Base-by-base conservation (phyloP, 768 basidiomycete species). In the Trametes meyenii region DNA sequence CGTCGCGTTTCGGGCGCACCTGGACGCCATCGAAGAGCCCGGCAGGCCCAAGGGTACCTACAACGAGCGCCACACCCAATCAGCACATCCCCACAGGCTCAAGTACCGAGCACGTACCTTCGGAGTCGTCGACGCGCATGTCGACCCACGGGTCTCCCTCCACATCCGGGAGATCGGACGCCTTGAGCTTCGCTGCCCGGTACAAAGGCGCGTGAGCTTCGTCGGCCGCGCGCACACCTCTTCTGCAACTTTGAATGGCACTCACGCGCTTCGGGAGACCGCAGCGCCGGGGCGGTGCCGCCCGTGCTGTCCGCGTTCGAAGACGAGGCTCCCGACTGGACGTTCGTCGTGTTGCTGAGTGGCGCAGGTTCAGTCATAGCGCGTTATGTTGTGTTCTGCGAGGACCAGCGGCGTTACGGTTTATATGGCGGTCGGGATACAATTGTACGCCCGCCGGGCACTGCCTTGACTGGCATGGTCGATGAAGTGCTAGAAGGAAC, bases 161-260 rank as follows among this genome's bases (percentile, higher is more conserved):
- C 45, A 70, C 59, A 23, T 69, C 71, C 24, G 71, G 71, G 14
- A 72, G 63, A 24, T 69, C 63, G 6, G 64, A 49, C 12, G 66
- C 57, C 52, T 67, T 63, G 14, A 67, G 51, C 55, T 62, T 67
- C 38, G 71, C 70, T 72, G 63, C 58, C 35, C 50, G 26, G 49
- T 17, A 29, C 50, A 24, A 14, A 26, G 5, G 43, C 50, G 52
- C 56, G 60, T 62, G 55, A 61, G 55, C 29, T 33, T 17, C 7
- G 48, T 49, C 39, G 23, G 24, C 35, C 17, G 44, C 33, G 46
- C 23, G 35, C 46, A 33, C 26, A 44, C 50, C 5, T 17, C 36
- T 38, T 40, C 51, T 21, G 36, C 19, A 44, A 48, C 51, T 53
- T 44, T 46, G 52, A 39, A 29, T 35, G 39, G 33, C 33, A 65